phyloP scores from a whole-genome alignment of 495 filamentous ascomycete species.

The Lophiotrema nucula region DNA sequence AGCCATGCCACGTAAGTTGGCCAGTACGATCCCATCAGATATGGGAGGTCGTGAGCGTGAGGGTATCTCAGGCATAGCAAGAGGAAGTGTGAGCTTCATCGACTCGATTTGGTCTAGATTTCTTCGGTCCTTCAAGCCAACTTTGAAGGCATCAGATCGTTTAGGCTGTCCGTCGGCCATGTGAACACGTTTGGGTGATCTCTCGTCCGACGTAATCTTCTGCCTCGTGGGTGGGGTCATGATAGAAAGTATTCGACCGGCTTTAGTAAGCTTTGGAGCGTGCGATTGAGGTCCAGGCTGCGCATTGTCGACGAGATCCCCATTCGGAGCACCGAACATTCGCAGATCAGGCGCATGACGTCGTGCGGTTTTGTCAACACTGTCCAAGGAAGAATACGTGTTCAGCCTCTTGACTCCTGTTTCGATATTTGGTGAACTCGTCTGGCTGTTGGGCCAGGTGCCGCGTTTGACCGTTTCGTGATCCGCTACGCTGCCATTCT shows the following conservation, averaged over 20 bases:
- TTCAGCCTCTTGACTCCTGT: not conserved
- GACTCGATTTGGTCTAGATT: slow-evolving; percentile 13
- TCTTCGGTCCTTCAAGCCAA: slow-evolving; percentile 21
- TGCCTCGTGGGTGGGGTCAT: not conserved
- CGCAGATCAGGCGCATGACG: slow-evolving; percentile 2
- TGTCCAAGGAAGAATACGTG: not conserved
- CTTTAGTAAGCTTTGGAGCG: not conserved
- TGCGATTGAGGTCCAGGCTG: not conserved
- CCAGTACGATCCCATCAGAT: not conserved
- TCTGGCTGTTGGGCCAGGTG: not conserved
- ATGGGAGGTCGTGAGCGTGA: slow-evolving; percentile 13
- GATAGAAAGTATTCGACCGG: too few relatives aligned
- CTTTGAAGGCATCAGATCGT: not conserved
- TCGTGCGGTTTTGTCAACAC: not conserved
- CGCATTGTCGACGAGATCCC: not conserved
- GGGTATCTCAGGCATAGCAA: slow-evolving; percentile 11
- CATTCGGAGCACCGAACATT: not conserved
- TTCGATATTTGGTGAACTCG: not conserved
- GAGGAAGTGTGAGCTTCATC: slow-evolving; percentile 24
- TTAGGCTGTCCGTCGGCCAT: not conserved
- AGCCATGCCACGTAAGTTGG: not conserved
- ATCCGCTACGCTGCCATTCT: not conserved
- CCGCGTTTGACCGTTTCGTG: not conserved
- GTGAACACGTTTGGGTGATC: not conserved
- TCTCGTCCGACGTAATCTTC: not conserved